Base-by-base conservation (phyloP, 2,329 filamentous ascomycete genomes). In the Aureobasidium vineae region DNA sequence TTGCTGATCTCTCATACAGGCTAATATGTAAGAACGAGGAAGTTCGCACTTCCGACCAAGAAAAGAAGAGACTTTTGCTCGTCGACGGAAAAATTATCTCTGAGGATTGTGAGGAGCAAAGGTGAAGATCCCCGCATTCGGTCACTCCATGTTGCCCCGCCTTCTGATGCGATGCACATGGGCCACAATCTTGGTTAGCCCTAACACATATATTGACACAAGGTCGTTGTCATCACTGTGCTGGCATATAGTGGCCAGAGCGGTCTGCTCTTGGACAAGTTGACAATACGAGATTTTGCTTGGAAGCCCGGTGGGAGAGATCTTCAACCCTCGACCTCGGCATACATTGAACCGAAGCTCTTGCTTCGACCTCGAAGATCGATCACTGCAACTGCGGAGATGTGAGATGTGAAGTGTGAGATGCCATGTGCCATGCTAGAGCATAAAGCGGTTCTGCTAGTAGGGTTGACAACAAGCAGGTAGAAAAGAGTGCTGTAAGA, bases 51-150 rank as follows among this genome's bases (percentile, higher is more conserved):
- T 23, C 28, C 15, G 5, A 60, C n/a, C 47, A 40, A n/a, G 31
- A 38, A 45, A 38, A 47, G 11, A 50, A 63, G 43, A 50, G 19
- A 15, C 43, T 50, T 36, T 50, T 50, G 59, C 26, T 63, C 19
- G 59, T 63, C 59, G 45, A 63, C 59, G 59, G 59, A 63, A 21
- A 47, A 63, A 63, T 50, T 63, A 59, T 59, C 11, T 59, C 21
- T 6, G 56, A 59, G n/a, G 56, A 63, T 63, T 28, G 33, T 52
- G 23, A 41, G 38, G 31, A 61, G 54, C 16, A 36, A 63, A 53
- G 8, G 11, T 63, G 60, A 63, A 19, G 60, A 53, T 63, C 59
- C 59, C 59, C 59, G 60, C 45, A 63, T 50, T n/a, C 3, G 23
- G 53, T 63, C 47, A 53, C 47, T 53, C 23, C 23, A 53, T 63